A percentile compares a stretch with the other conserved stretches of the same genome.
phyloP scores from a whole-genome alignment of 164 flowering plant genomes.

The Magnolia officinalis region DNA sequence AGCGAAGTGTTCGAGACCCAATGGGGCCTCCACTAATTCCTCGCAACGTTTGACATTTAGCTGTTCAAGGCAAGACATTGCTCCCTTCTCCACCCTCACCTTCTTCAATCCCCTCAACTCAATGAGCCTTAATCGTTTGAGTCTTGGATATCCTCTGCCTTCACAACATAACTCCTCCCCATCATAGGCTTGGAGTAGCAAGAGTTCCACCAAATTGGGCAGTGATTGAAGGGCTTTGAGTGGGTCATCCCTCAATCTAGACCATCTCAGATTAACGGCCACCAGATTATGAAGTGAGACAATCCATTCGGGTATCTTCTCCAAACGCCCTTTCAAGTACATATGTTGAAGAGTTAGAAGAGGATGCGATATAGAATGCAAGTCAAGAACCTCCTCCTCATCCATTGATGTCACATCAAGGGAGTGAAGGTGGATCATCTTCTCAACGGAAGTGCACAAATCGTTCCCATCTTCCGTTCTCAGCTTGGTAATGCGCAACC shows the following conservation, averaged over 20 bases:
- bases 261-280: fast-evolving
- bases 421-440: slow-evolving; percentile 25
- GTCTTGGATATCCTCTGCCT: neutral
- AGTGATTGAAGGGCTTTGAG: neutral
- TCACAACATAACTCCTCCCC: neutral
- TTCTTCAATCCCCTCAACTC: neutral
- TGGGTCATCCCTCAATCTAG: neutral
- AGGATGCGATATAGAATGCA: slow-evolving; percentile 22
- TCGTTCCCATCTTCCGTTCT: slow-evolving; percentile 15
- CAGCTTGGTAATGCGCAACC: slow-evolving; percentile 28
- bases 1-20: neutral
- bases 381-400: slow-evolving; percentile 18
- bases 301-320: neutral
- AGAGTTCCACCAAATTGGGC: neutral
- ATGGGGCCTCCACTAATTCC: neutral
- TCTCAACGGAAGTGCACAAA: slow-evolving; percentile 29
- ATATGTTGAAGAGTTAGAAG: neutral
- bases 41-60: neutral
- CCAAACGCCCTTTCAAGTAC: neutral
- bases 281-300: neutral
- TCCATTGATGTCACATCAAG: slow-evolving; percentile 20
- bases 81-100: neutral
- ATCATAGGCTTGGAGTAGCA: neutral
- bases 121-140: neutral
- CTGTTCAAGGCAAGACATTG: neutral